Base-by-base conservation (phyloP, 495 filamentous ascomycete species). In the Aspergillus cavernicola region DNA sequence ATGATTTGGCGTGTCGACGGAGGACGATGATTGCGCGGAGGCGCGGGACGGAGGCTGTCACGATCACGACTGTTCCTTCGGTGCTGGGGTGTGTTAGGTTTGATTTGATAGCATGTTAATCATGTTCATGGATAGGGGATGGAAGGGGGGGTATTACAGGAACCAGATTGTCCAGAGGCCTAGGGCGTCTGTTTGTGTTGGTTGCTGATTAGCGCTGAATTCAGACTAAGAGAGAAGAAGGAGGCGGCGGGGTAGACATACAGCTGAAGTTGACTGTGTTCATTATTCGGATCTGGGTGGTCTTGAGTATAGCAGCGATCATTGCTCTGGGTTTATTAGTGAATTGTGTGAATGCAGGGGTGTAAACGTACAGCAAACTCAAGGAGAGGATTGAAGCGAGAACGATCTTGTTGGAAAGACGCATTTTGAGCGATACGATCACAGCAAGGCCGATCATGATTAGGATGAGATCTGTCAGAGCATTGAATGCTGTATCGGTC, bases 1-100 rank as follows among this genome's bases (percentile, higher is more conserved):
- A 43, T 1, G 16, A 13, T 12, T 26, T 36, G 12, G 7, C 20
- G 2, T 52, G 26, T 8, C 39, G 28, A 3, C 49, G 15, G 9
- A 52, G 28, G 11, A 52, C 49, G 38, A 43, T 7, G 49, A 52
- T 52, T 11, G 49, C 49, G 10, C 49, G 38, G 24, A 52, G 38
- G 2, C 49, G 38, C 9, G 49, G 49, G 18, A 43, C 39, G 11
- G 49, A 52, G 15, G 38, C 49, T 13, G 49, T 52, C 2, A 52
- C 28, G 1, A 52, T 52, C 16, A 52, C 49, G 4, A 52, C 39
- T 6, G 37, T 36, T 13, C 26, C 49, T 26, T 52, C 49, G 19
- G 49, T 52, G 23, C 49, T 52, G 16, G 26, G 11, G 19, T 40
- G 2, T 26, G 12, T 42, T n/a, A 42, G 20, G 2, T 7, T 12